These are phyloP conservation scores for Inonotus obliquus DNA, from an alignment of 1,284 basidiomycete genomes.

Conservation along the genomic window DNA sequence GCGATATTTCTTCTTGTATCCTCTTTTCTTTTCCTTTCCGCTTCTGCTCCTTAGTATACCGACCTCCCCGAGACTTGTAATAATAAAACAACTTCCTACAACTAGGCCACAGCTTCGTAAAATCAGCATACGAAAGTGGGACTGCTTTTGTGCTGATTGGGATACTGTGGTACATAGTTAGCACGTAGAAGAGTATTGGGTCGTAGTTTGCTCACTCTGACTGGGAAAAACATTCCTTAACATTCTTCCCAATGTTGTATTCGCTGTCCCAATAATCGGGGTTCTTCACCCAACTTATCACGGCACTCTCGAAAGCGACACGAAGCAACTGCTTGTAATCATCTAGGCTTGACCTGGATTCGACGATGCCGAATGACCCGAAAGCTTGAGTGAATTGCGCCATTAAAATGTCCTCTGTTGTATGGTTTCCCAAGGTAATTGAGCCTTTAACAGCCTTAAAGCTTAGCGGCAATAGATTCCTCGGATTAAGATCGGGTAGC, in stretches of 20 bases:
- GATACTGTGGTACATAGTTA: neutral
- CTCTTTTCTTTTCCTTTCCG: constrained; percentile 37
- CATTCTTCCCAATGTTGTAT: constrained; percentile 55
- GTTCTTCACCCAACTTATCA: constrained; percentile 72
- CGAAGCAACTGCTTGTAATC: constrained; percentile 75
- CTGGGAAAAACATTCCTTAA: constrained; percentile 52
- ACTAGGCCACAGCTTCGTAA: constrained; percentile 51
- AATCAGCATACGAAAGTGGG: constrained; percentile 40
- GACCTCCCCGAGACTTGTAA: constrained; percentile 21
- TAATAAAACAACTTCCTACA: constrained; percentile 44
- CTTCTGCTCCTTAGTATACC: constrained; percentile 12
- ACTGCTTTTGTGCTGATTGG: constrained; percentile 18
- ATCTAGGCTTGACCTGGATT: constrained; percentile 74
- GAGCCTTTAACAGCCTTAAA: constrained; percentile 70
- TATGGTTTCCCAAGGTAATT: constrained; percentile 78
- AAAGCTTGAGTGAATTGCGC: constrained; percentile 69
- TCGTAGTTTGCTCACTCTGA: constrained; percentile 38
- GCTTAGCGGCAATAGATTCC: constrained; percentile 78
- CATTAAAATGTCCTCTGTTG: constrained; percentile 77
- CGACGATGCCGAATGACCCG: constrained; percentile 75
- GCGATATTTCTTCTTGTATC: constrained; percentile 46
- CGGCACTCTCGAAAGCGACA: constrained; percentile 62
- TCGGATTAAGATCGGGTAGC: constrained; percentile 66
- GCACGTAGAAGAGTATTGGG: neutral
- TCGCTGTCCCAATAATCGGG: constrained; percentile 68